These are phyloP conservation scores for Ocimum tenuiflorum DNA, from an alignment of 257 asterid genomes.

Conservation along the genomic window DNA sequence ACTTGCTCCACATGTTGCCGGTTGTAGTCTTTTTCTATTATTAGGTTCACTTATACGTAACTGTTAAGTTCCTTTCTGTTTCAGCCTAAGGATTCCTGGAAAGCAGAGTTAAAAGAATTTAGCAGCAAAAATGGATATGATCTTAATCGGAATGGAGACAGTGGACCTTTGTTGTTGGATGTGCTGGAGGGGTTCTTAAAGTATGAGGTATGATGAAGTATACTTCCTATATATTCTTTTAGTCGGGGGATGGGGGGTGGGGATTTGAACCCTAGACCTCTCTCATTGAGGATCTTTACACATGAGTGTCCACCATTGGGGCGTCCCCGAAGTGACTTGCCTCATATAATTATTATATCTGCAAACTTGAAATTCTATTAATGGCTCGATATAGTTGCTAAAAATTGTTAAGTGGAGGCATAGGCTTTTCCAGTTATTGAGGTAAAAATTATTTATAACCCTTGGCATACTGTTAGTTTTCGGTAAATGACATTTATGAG, in stretches of 20 bases:
- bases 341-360: background rate
- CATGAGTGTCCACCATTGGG: no score
- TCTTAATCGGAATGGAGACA: slow-evolving; percentile 79
- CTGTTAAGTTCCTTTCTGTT: slow-evolving; percentile 15
- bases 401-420: background rate
- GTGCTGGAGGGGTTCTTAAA: slow-evolving; percentile 98
- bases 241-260: no score
- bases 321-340: no score
- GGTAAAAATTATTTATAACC: no score
- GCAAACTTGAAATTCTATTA: slow-evolving; percentile 3
- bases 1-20: slow-evolving; percentile 14
- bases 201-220: slow-evolving; percentile 65
- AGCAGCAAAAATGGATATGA: slow-evolving; percentile 92
- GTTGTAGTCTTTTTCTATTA: background rate
- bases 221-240: no score
- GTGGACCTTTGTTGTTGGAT: slow-evolving; percentile 93
- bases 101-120: slow-evolving; percentile 82
- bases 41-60: background rate
- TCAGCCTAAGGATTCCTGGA: slow-evolving; percentile 92
- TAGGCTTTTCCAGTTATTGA: no score
- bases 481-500: no score
- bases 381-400: background rate
- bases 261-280: no score
- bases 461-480: no score
- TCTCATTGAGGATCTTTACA: no score